Percentiles rank a stretch among this genome's conserved stretches.
Evolutionary conservation across 2,329 filamentous ascomycete species (phyloP).

Genomic region (Blastomyces gilchristii): DNA sequence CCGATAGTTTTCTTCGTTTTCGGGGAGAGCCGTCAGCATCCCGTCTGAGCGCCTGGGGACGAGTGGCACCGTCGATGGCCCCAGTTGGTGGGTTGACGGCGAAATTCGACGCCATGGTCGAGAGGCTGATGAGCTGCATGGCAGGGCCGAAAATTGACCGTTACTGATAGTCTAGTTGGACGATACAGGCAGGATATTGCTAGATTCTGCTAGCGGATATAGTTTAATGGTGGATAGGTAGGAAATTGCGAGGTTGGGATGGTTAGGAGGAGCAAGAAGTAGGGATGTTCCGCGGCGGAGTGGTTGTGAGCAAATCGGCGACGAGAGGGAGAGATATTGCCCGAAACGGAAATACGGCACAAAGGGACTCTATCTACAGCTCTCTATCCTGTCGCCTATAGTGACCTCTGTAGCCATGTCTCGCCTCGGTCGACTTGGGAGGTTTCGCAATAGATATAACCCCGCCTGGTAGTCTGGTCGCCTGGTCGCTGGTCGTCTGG

Average conservation of each 20-base stretch:
- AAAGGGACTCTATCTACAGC: neutral
- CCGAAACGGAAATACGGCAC: neutral
- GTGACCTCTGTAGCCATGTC: neutral
- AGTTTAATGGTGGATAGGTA: neutral
- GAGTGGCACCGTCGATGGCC: neutral
- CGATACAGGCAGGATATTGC: neutral
- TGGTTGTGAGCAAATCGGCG: neutral
- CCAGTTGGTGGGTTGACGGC: neutral
- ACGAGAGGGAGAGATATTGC: neutral
- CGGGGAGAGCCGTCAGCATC: constrained; percentile 11
- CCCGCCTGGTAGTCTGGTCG: too few relatives aligned
- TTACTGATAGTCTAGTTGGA: neutral
- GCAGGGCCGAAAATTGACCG: neutral
- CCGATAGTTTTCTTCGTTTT: constrained; percentile 15
- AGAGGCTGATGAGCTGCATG: neutral
- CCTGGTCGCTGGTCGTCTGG: neutral
- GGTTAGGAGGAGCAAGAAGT: neutral
- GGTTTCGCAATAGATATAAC: neutral
- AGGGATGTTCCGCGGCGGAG: neutral
- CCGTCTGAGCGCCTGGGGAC: neutral
- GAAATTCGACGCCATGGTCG: constrained; percentile 9
- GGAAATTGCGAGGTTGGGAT: neutral
- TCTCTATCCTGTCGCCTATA: neutral
- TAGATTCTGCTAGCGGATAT: neutral
- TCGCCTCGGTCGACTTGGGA: neutral